A percentile compares a stretch with the other conserved stretches of the same genome.
These are phyloP conservation scores for Rhypophila decipiens DNA, from an alignment of 495 filamentous ascomycete genomes.

Conservation along the genomic window DNA sequence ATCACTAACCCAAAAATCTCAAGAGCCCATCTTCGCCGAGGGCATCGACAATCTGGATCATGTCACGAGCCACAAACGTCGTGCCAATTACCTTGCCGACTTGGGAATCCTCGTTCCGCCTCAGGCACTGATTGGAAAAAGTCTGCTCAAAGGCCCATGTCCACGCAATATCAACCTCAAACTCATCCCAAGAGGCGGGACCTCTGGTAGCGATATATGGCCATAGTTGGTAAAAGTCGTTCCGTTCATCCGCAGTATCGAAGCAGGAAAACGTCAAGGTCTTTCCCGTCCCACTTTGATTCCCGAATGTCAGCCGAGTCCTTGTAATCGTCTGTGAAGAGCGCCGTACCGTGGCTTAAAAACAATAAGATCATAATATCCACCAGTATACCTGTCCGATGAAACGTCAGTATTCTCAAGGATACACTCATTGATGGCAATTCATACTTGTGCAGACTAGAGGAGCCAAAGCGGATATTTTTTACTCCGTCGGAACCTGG, in stretches of 20 bases:
- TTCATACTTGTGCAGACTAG: no score
- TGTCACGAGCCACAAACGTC: slow-evolving; percentile 34
- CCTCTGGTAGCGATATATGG: background rate
- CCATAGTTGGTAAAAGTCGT: slow-evolving; percentile 13
- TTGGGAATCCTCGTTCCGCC: slow-evolving; percentile 4
- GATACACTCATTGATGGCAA: background rate
- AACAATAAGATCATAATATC: slow-evolving; percentile 32
- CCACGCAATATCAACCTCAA: slow-evolving; percentile 10
- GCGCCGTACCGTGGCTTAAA: slow-evolving; percentile 40
- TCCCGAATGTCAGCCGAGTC: no score
- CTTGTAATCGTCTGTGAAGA: no score
- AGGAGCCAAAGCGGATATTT: no score
- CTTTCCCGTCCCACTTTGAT: no score
- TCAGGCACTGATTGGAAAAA: slow-evolving; percentile 11
- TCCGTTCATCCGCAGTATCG: background rate
- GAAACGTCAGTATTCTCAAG: background rate
- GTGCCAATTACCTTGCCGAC: slow-evolving; percentile 28
- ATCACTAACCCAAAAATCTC: slow-evolving; percentile 37
- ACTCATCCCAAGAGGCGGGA: slow-evolving; percentile 6
- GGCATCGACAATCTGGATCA: slow-evolving; percentile 38
- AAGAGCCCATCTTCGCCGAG: slow-evolving; percentile 38
- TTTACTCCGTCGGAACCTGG: slow-evolving; percentile 27
- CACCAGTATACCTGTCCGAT: slow-evolving; percentile 27
- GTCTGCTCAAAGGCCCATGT: slow-evolving; percentile 17
- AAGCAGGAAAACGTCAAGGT: background rate